Percentiles rank a stretch among this genome's conserved stretches.
Evolutionary conservation across 768 basidiomycete species (phyloP).

Genomic region (Candolleomyces aberdarensis): DNA sequence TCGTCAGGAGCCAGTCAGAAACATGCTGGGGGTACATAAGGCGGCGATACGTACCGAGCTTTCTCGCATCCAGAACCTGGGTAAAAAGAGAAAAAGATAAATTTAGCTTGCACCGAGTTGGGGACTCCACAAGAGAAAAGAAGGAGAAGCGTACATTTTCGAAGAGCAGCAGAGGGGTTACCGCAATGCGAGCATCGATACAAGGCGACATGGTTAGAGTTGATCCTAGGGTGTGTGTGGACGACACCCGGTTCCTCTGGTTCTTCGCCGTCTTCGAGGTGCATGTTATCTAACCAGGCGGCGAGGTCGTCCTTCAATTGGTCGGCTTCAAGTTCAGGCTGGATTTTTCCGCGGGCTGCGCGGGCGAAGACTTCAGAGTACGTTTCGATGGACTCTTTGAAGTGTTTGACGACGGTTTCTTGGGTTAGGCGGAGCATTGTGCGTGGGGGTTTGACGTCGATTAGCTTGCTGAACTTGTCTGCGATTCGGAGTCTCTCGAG

Average conservation of each 20-base stretch:
- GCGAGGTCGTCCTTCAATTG: conserved; percentile 56
- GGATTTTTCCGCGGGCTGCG: conserved; percentile 23
- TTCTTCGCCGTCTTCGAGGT: conserved; percentile 31
- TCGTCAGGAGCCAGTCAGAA: background rate
- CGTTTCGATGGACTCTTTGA: conserved; percentile 40
- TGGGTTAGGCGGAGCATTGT: conserved; percentile 54
- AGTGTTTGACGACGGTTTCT: conserved; percentile 46
- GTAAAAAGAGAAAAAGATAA: background rate
- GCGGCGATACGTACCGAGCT: background rate
- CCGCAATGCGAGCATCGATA: conserved; percentile 65
- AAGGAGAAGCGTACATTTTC: conserved; percentile 1
- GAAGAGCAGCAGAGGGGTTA: conserved; percentile 42
- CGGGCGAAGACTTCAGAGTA: conserved; percentile 44
- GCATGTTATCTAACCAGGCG: conserved; percentile 52
- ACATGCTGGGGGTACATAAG: background rate
- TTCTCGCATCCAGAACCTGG: conserved; percentile 7
- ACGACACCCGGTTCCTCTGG: conserved; percentile 8
- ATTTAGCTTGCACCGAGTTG: background rate
- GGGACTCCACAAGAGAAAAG: background rate
- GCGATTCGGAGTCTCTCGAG: conserved; percentile 45
- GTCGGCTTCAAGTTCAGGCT: conserved; percentile 25
- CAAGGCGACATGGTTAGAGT: conserved; percentile 45
- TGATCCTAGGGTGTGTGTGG: conserved; percentile 36
- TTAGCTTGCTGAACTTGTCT: conserved; percentile 35
- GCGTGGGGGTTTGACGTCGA: conserved; percentile 44